Evolutionary conservation across 805 yeast genomes (phyloP).

Genomic region (Metschnikowia amazonensis): DNA sequence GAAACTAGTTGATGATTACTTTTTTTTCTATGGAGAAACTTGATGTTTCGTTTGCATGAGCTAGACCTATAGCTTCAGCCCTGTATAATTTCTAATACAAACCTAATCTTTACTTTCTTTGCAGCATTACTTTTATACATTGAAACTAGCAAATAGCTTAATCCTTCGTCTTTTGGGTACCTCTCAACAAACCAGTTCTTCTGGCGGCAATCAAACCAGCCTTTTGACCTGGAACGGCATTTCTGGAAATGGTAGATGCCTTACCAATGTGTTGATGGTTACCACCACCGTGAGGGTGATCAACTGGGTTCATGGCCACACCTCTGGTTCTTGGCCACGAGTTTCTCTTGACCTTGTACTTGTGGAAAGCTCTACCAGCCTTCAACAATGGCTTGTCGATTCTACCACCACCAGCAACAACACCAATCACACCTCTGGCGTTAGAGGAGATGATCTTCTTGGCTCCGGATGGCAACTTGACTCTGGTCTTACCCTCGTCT

Average conservation of each 20-base stretch:
- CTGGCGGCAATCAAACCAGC: slow-evolving; percentile 99
- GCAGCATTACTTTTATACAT: slow-evolving; percentile 19
- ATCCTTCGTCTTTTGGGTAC: slow-evolving; percentile 84
- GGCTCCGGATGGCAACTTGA: slow-evolving; percentile 98
- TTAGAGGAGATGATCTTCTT: slow-evolving; percentile 93
- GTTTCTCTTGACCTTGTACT: slow-evolving; percentile 54
- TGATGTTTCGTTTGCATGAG: neutral
- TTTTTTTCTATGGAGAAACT: neutral
- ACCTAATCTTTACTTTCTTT: slow-evolving; percentile 8
- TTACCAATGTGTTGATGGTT: slow-evolving; percentile 99
- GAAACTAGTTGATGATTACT: neutral
- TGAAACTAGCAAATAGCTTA: slow-evolving; percentile 22
- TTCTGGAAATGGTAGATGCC: slow-evolving; percentile 98
- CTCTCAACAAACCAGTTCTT: slow-evolving; percentile 99
- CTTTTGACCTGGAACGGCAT: slow-evolving; percentile 99
- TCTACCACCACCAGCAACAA: slow-evolving; percentile 99
- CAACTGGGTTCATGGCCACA: slow-evolving; percentile 99
- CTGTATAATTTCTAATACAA: slow-evolving; percentile 3
- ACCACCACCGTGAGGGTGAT: slow-evolving; percentile 99
- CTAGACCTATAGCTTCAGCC: neutral
- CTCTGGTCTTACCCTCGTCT: slow-evolving; percentile 98
- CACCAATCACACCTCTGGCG: slow-evolving; percentile 99
- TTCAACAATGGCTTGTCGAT: slow-evolving; percentile 98
- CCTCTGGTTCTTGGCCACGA: slow-evolving; percentile 99
- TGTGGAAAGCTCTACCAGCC: slow-evolving; percentile 99